Evolutionary conservation across 2,329 filamentous ascomycete species (phyloP).

Genomic region (Cladosporium sp.): DNA sequence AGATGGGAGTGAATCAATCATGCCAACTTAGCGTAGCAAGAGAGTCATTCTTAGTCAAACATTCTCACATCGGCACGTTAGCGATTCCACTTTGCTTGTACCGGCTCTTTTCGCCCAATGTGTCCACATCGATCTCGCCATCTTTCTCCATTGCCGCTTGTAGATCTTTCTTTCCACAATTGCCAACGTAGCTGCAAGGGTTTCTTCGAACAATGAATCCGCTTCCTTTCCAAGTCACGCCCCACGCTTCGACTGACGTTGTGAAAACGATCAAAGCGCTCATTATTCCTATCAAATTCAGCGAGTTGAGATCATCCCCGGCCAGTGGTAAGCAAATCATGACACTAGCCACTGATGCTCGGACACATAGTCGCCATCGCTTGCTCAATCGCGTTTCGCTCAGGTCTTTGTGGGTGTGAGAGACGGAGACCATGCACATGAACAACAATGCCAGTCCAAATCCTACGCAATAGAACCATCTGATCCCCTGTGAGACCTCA

Average conservation of each 20-base stretch:
- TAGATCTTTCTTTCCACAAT: constrained; percentile 37
- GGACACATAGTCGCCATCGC: constrained; percentile 48
- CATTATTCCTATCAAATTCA: constrained; percentile 37
- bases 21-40: too few species aligned
- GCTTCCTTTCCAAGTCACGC: constrained; percentile 18
- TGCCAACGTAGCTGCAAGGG: constrained; percentile 26
- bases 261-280: constrained; percentile 35
- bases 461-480: constrained; percentile 63
- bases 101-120: not conserved
- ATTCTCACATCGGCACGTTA: constrained; percentile 46
- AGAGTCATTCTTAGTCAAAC: not conserved
- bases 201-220: constrained; percentile 17
- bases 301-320: constrained; percentile 30
- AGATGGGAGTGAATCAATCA: not conserved
- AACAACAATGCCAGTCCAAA: constrained; percentile 52
- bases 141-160: constrained; percentile 5
- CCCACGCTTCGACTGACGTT: constrained; percentile 34
- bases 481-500: constrained; percentile 50
- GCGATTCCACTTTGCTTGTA: not conserved
- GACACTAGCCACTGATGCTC: constrained; percentile 47
- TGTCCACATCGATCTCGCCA: constrained; percentile 6
- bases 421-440: constrained; percentile 53
- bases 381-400: constrained; percentile 49
- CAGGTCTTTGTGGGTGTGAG: constrained; percentile 54
- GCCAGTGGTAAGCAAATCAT: constrained; percentile 53